phyloP scores from a whole-genome alignment of 2,329 filamentous ascomycete genomes.

The Colletotrichum godetiae region DNA sequence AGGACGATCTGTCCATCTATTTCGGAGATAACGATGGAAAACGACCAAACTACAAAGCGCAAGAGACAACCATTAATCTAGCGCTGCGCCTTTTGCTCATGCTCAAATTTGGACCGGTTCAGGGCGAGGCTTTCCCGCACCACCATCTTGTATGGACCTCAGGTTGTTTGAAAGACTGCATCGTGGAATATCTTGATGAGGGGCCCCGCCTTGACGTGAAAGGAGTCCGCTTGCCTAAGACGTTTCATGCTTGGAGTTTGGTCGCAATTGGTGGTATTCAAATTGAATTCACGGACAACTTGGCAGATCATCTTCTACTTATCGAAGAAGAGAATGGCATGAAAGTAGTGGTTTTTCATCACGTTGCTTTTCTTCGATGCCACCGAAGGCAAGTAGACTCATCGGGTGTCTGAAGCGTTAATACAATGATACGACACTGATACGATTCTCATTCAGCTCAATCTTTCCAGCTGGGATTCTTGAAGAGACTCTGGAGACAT shows the following conservation, averaged over 20 bases:
- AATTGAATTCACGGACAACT: not conserved
- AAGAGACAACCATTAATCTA: not conserved
- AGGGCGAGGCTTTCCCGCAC: not conserved
- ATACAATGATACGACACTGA: not conserved
- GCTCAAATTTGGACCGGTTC: not conserved
- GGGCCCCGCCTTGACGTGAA: not conserved
- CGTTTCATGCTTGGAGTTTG: not conserved
- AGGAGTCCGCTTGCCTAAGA: not conserved
- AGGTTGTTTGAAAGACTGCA: not conserved
- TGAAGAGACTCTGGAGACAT: not conserved
- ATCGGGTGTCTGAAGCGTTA: not conserved
- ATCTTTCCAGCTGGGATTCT: not conserved
- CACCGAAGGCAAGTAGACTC: not conserved
- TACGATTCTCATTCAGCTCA: not conserved
- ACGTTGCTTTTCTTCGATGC: not conserved
- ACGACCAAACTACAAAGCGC: not conserved
- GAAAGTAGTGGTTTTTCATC: slow-evolving; percentile 1
- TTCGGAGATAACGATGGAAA: not conserved
- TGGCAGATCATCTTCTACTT: not conserved
- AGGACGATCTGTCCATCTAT: not conserved
- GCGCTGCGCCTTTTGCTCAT: not conserved
- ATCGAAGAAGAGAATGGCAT: not conserved
- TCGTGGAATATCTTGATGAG: not conserved
- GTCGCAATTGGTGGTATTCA: not conserved
- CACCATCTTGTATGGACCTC: not conserved